A percentile compares a stretch with the other conserved stretches of the same genome.
Evolutionary conservation across 1,284 basidiomycete genomes (phyloP).

Genomic region (Peniophora sp.): DNA sequence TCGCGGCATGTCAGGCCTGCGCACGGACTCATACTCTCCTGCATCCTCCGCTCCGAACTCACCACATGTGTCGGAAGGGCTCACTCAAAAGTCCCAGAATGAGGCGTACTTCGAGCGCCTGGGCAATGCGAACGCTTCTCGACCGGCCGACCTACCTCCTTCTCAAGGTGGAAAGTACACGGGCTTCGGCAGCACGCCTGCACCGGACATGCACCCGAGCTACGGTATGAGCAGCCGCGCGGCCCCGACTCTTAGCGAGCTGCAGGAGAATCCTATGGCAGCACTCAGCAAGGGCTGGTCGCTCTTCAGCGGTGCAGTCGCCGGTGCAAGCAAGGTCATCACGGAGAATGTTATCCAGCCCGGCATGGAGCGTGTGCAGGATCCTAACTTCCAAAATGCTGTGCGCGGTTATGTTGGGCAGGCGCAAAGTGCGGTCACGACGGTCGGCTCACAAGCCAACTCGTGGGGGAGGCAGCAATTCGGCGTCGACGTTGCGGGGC

Average conservation of each 20-base stretch:
- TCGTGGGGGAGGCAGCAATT: conserved; percentile 66
- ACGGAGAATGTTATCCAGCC: conserved; percentile 77
- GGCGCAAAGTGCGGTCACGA: conserved; percentile 55
- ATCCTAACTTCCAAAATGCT: conserved; percentile 68
- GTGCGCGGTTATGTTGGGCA: conserved; percentile 64
- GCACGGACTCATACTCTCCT: conserved; percentile 40
- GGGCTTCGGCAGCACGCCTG: conserved; percentile 74
- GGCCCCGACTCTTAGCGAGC: conserved; percentile 62
- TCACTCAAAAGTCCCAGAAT: conserved; percentile 66
- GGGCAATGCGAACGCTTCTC: conserved; percentile 63
- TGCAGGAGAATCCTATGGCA: conserved; percentile 71
- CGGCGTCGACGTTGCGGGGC: conserved; percentile 74
- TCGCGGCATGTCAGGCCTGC: conserved; percentile 39
- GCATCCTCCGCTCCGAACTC: conserved; percentile 29
- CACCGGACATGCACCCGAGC: conserved; percentile 48
- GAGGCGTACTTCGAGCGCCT: conserved; percentile 70
- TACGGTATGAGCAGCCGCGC: conserved; percentile 62
- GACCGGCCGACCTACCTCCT: conserved; percentile 68
- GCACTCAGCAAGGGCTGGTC: conserved; percentile 85
- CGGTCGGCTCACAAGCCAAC: conserved; percentile 54
- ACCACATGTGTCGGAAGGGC: conserved; percentile 27
- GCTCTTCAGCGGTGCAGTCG: conserved; percentile 67
- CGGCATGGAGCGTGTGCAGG: conserved; percentile 66
- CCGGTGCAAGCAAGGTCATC: conserved; percentile 66
- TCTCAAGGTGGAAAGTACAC: conserved; percentile 82